These are phyloP conservation scores for Coprinopsis marcescibilis DNA, from an alignment of 768 basidiomycete species.

Conservation along the genomic window DNA sequence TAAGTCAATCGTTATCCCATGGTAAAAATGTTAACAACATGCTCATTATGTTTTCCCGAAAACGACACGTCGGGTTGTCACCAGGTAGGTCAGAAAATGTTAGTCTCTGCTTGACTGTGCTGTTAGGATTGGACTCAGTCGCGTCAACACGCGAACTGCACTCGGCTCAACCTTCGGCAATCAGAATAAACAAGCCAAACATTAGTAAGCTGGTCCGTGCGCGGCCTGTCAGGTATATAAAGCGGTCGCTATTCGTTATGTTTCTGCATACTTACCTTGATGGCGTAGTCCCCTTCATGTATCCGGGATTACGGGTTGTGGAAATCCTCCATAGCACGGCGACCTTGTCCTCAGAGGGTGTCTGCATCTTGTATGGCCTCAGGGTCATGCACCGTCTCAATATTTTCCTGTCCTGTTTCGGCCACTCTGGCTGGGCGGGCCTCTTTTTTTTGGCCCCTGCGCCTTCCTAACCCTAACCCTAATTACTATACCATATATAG, in stretches of 20 bases:
- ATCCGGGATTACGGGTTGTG: constrained; percentile 50
- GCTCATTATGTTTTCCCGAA: no score
- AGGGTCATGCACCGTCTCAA: constrained; percentile 74
- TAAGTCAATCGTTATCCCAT: no score
- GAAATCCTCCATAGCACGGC: constrained; percentile 64
- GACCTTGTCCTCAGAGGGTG: constrained; percentile 65
- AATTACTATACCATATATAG: no score
- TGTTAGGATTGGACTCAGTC: no score
- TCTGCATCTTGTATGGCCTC: constrained; percentile 59
- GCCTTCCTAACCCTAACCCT: constrained; percentile 45
- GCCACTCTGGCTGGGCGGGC: constrained; percentile 60
- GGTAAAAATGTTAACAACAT: no score
- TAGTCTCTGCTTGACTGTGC: no score
- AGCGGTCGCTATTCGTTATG: not conserved
- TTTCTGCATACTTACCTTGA: constrained; percentile 58
- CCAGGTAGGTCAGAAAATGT: no score
- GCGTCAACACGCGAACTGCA: no score
- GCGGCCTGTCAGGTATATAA: constrained; percentile 19
- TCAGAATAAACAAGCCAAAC: constrained; percentile 5
- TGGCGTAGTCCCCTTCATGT: constrained; percentile 52
- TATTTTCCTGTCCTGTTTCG: constrained; percentile 71
- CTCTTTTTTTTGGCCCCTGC: constrained; percentile 31
- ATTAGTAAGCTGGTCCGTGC: constrained; percentile 33
- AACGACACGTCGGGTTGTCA: no score
- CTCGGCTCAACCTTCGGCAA: no score